These are phyloP conservation scores for Raffaelea albimanens DNA, from an alignment of 2,329 filamentous ascomycete genomes.

Conservation along the genomic window DNA sequence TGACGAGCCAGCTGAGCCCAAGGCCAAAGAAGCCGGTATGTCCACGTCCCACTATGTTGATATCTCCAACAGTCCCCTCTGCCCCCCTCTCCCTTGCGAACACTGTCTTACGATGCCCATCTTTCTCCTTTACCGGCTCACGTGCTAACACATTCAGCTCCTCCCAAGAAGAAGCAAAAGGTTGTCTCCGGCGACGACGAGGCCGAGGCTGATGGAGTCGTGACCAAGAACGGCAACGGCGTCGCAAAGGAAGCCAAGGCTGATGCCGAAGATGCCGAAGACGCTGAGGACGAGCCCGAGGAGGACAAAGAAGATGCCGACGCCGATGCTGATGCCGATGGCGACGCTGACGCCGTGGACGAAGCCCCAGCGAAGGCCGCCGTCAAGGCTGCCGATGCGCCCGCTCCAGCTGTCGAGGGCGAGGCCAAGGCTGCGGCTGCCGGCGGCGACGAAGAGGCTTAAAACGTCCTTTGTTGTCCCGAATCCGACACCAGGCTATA, in stretches of 20 bases:
- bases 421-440: constrained; percentile 8
- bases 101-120: too few relatives aligned
- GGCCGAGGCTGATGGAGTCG: constrained; percentile 18
- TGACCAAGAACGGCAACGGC: constrained; percentile 13
- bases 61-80: too few relatives aligned
- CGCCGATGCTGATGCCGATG: constrained; percentile 20
- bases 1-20: not conserved
- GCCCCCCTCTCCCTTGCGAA: too few relatives aligned
- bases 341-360: constrained; percentile 11
- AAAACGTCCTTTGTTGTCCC: not conserved
- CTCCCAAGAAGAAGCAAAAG: constrained; percentile 44
- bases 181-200: constrained; percentile 23
- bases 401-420: constrained; percentile 5
- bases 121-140: not conserved
- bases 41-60: not conserved
- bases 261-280: constrained; percentile 17
- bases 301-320: constrained; percentile 23
- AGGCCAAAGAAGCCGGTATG: constrained; percentile 1
- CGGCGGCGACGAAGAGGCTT: constrained; percentile 13
- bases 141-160: constrained; percentile 21
- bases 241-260: constrained; percentile 15
- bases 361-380: constrained; percentile 8
- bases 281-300: too few relatives aligned
- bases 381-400: constrained; percentile 8
- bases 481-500: too few relatives aligned